A percentile compares a stretch with the other conserved stretches of the same genome.
Conservation (phyloP, 805 yeast genomes). For the Cyberlindnera japonica region DNA sequence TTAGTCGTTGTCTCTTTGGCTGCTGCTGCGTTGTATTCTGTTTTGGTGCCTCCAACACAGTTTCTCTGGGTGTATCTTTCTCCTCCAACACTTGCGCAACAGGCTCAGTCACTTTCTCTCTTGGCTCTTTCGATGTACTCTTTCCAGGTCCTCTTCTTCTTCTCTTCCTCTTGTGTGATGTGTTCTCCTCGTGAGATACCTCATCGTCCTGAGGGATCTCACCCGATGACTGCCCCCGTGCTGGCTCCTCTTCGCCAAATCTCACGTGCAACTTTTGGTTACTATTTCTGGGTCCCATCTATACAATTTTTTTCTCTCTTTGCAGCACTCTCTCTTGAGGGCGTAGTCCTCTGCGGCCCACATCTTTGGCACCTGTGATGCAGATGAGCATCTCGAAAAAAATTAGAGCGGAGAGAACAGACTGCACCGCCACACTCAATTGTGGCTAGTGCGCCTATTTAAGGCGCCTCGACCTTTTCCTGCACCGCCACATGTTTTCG, state of each 20-base stretch:
- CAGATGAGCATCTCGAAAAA: not conserved
- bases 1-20: conserved; percentile 7
- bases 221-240: not conserved
- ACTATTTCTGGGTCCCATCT: not conserved
- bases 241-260: conserved; percentile 7
- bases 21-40: conserved; percentile 4
- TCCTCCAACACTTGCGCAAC: too few species aligned
- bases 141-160: conserved; percentile 12
- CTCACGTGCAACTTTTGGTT: conserved; percentile 14
- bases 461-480: not conserved
- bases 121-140: not conserved
- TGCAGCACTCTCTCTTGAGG: too few species aligned
- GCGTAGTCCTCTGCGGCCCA: too few species aligned
- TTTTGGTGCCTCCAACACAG: not conserved
- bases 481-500: conserved; percentile 2
- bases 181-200: not conserved
- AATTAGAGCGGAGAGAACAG: not conserved
- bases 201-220: not conserved
- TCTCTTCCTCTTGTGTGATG: conserved; percentile 17
- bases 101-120: not conserved
- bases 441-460: not conserved
- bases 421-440: conserved; percentile 1
- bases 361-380: too few species aligned
- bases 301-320: too few species aligned
- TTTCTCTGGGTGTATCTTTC: too few species aligned